Evolutionary conservation across 2,329 filamentous ascomycete genomes (phyloP).

Genomic region (Claviceps quebecensis): DNA sequence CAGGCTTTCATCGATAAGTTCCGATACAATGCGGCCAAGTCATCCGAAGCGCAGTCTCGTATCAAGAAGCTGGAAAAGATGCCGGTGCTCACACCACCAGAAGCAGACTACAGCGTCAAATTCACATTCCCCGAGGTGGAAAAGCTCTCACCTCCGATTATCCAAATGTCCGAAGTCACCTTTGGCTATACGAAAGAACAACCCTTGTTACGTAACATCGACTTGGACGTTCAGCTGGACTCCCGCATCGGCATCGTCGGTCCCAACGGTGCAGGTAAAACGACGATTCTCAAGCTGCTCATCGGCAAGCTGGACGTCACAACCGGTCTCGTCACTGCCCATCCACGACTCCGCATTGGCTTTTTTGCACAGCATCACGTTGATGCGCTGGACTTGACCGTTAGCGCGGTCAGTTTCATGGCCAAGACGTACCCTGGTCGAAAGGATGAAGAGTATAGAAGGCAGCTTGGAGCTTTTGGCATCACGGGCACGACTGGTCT

Average conservation of each 20-base stretch:
- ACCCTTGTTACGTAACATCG: constrained; percentile 68
- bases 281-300: constrained; percentile 93
- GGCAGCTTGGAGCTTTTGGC: constrained; percentile 80
- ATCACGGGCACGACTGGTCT: constrained; percentile 90
- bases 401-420: constrained; percentile 92
- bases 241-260: constrained; percentile 98
- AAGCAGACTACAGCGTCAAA: constrained; percentile 88
- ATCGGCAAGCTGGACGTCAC: constrained; percentile 70
- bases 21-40: constrained; percentile 97
- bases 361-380: constrained; percentile 99
- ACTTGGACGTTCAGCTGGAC: constrained; percentile 93
- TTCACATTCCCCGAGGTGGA: constrained; percentile 97
- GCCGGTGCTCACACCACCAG: constrained; percentile 79
- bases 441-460: constrained; percentile 91
- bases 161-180: constrained; percentile 86
- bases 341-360: constrained; percentile 78
- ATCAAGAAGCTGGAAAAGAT: constrained; percentile 99
- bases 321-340: constrained; percentile 70
- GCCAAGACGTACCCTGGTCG: constrained; percentile 78
- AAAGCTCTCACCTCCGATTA: constrained; percentile 91
- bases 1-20: constrained; percentile 99
- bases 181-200: constrained; percentile 81
- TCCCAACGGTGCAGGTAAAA: constrained; percentile 97
- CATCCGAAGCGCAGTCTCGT: constrained; percentile 91
- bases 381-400: constrained; percentile 80